Evolutionary conservation across 2,329 filamentous ascomycete species (phyloP).

Genomic region (Fusarium xyrophilum): DNA sequence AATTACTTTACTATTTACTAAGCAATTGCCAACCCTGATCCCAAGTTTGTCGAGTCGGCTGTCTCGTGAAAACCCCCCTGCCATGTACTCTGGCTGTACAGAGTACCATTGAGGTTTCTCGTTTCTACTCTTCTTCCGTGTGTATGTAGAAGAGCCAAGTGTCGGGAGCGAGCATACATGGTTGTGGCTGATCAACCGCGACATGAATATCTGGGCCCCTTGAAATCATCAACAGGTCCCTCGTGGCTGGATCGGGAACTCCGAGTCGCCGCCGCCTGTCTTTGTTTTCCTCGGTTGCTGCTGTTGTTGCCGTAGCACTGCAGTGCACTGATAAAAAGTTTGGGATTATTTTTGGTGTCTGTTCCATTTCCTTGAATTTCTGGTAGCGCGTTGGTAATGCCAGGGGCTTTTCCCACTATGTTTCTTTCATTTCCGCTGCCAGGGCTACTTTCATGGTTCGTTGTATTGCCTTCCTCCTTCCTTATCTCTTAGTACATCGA

Average conservation of each 20-base stretch:
- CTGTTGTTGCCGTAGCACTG: neutral
- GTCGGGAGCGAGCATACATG: slow-evolving; percentile 10
- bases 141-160: slow-evolving; percentile 6
- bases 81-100: neutral
- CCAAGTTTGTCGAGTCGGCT: slow-evolving; percentile 18
- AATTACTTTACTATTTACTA: too few species aligned
- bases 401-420: slow-evolving; percentile 6
- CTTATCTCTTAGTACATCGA: neutral
- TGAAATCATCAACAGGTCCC: slow-evolving; percentile 14
- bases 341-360: slow-evolving; percentile 11
- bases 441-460: slow-evolving; percentile 11
- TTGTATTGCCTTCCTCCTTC: slow-evolving; percentile 1
- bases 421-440: neutral
- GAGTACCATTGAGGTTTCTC: neutral
- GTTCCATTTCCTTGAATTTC: neutral
- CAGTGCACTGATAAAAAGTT: neutral
- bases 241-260: slow-evolving; percentile 25
- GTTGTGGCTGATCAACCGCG: slow-evolving; percentile 11
- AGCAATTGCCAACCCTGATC: too few species aligned
- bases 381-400: neutral
- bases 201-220: slow-evolving; percentile 18
- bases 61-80: neutral
- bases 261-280: slow-evolving; percentile 25
- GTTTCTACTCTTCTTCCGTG: slow-evolving; percentile 7
- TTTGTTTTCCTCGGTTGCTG: slow-evolving; percentile 16